phyloP scores from a whole-genome alignment of 768 basidiomycete genomes.

The Termitomyces sp. region DNA sequence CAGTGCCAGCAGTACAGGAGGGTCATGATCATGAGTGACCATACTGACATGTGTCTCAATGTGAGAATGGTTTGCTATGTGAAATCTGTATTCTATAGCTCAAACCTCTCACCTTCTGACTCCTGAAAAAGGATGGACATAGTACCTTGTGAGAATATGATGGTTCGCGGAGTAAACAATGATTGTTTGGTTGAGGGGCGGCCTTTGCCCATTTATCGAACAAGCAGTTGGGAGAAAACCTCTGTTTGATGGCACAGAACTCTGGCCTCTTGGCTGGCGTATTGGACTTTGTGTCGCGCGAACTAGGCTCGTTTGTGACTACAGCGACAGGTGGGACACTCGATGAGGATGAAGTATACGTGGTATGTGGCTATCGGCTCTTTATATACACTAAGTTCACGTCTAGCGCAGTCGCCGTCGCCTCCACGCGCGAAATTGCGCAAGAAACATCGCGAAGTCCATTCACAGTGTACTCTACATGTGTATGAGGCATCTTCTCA shows the following conservation, averaged over 20 bases:
- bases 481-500: background rate
- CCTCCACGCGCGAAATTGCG: constrained; percentile 1
- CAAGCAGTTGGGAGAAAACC: background rate
- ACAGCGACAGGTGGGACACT: constrained; percentile 50
- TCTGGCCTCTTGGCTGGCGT: constrained; percentile 56
- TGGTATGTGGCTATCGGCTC: background rate
- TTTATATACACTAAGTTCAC: background rate
- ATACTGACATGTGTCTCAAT: too few relatives aligned
- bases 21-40: too few relatives aligned
- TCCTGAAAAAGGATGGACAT: too few relatives aligned
- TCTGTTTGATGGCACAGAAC: constrained; percentile 10
- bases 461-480: background rate
- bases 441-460: background rate
- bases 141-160: too few relatives aligned
- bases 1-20: too few relatives aligned
- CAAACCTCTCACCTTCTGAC: too few relatives aligned
- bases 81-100: too few relatives aligned
- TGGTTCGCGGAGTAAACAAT: too few relatives aligned
- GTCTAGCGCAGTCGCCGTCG: background rate
- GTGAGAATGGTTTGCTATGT: too few relatives aligned
- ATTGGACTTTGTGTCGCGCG: constrained; percentile 62
- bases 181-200: constrained; percentile 1
- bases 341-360: constrained; percentile 10
- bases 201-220: background rate
- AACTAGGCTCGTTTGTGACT: constrained; percentile 64